Evolutionary conservation across 2,329 filamentous ascomycete species (phyloP).

Genomic region (Penicillium sp.): DNA sequence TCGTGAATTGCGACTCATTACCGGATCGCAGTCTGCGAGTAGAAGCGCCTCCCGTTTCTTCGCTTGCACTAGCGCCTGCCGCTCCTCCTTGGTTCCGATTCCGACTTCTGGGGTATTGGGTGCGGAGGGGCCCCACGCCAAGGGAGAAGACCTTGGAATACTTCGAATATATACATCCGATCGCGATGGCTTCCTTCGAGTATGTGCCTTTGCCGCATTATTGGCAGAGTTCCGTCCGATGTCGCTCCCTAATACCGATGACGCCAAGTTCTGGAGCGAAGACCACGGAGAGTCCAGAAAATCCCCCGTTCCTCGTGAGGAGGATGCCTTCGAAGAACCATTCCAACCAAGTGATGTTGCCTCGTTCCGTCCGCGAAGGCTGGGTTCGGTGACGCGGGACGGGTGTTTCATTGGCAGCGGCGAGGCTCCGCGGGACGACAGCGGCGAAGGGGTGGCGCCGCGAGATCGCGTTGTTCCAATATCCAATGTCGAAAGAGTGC

Average conservation of each 20-base stretch:
- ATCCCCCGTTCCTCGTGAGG: constrained; percentile 35
- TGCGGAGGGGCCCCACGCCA: constrained; percentile 49
- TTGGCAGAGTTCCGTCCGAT: constrained; percentile 31
- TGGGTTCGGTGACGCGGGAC: constrained; percentile 36
- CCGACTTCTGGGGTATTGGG: constrained; percentile 37
- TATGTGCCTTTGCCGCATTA: constrained; percentile 32
- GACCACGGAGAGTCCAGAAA: constrained; percentile 54
- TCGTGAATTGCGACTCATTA: constrained; percentile 38
- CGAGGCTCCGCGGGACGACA: constrained; percentile 40
- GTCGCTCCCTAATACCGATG: constrained; percentile 52
- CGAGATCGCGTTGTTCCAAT: constrained; percentile 39
- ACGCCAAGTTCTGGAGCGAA: constrained; percentile 54
- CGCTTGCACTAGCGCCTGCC: constrained; percentile 51
- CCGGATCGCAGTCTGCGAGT: constrained; percentile 46
- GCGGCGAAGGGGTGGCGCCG: constrained; percentile 46
- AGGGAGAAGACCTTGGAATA: constrained; percentile 27
- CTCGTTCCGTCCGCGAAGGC: constrained; percentile 27
- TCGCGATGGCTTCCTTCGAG: constrained; percentile 43
- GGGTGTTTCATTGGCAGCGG: constrained; percentile 45
- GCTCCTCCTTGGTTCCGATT: constrained; percentile 48
- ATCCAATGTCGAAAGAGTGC: constrained; percentile 23
- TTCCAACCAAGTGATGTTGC: constrained; percentile 30
- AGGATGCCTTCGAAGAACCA: constrained; percentile 27
- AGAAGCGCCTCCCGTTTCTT: constrained; percentile 53
- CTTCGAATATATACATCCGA: constrained; percentile 36